Base-by-base conservation (phyloP, 2,329 filamentous ascomycete species). In the Gnomoniopsis sp. region DNA sequence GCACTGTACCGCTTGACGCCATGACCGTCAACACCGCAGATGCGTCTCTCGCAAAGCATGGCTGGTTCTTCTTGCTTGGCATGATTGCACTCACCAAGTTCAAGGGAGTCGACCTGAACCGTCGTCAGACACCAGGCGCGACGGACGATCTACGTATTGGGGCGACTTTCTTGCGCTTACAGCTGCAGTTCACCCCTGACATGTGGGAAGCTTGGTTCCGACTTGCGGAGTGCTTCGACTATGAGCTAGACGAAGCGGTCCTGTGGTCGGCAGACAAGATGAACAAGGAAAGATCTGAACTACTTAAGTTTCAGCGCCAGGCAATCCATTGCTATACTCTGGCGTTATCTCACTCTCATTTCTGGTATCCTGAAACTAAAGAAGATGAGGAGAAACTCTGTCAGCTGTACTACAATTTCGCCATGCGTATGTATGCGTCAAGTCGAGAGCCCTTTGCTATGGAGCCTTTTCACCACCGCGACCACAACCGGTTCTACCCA, bases 161-260 rank as follows among this genome's bases (percentile, higher is more conserved):
- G 3, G 86, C 90, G 49, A 88, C 86, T 0, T 95, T 91, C 69
- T 84, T 96, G 66, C 81, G 89, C 41, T 85, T 93, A 64, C 91
- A 96, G 69, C 74, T 96, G 1, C 91, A 96, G 65, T 91, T 91
- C 70, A 91, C 88, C 1, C 84, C 86, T 2, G 87, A 91, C 44
- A 86, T 87, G 57, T 96, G 92, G 92, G 90, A 96, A 70, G 89
- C 90, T 0, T 96, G 92, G 92, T 95, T 93, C 71, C 85, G 91
- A 14, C 81, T 96, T 23, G 92, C 88, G 0, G 91, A 96, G 71
- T 91, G 89, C 51, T 93, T 91, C 67, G 92, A 96, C 71, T 88
- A 90, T 53, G 91, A 96, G 66, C 77, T 96, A 15, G 92, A 96
- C 63, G 92, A 96, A 71, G 85, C 88, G 7, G 89, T 96, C 6